Percentiles rank a stretch among this genome's conserved stretches.
Conservation (phyloP, 2,329 filamentous ascomycete genomes). For the Lachnellula occidentalis region DNA sequence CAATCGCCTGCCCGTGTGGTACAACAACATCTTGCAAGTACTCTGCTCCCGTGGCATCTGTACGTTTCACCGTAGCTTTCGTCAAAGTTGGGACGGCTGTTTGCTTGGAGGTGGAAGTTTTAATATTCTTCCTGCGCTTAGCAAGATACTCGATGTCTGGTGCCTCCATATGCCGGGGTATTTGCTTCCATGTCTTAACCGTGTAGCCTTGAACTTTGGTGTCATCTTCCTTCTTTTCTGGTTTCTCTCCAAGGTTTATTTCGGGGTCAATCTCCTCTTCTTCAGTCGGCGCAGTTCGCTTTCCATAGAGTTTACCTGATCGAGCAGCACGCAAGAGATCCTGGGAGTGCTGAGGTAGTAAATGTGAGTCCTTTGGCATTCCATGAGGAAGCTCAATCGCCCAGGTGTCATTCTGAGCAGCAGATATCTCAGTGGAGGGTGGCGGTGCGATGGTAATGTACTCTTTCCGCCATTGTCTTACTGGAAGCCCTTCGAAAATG, state of each 20-base stretch:
- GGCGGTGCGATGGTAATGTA: conserved; percentile 63
- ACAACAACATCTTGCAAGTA: conserved; percentile 81
- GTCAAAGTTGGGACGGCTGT: conserved; percentile 56
- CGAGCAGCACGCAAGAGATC: conserved; percentile 77
- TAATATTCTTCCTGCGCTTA: conserved; percentile 54
- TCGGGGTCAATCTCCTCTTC: conserved; percentile 54
- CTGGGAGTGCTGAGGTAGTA: conserved; percentile 74
- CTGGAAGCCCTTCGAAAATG: conserved; percentile 54
- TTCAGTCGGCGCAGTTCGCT: conserved; percentile 58
- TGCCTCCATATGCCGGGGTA: conserved; percentile 53
- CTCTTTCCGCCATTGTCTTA: conserved; percentile 82
- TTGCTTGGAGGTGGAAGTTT: conserved; percentile 50
- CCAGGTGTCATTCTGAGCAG: conserved; percentile 61
- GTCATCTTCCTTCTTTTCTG: conserved; percentile 55
- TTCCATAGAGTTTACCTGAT: conserved; percentile 64
- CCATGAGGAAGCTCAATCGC: conserved; percentile 67
- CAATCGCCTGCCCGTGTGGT: conserved; percentile 70
- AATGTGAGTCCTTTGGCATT: conserved; percentile 80
- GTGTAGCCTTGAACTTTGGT: conserved; percentile 45
- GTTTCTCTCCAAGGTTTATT: conserved; percentile 41
- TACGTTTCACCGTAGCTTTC: conserved; percentile 72
- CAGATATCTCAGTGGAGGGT: conserved; percentile 55
- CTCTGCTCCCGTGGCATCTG: conserved; percentile 73
- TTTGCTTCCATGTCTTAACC: conserved; percentile 56
- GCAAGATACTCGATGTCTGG: conserved; percentile 50